phyloP scores from a whole-genome alignment of 306 rosid genomes.

The Cucumis hystrix region DNA sequence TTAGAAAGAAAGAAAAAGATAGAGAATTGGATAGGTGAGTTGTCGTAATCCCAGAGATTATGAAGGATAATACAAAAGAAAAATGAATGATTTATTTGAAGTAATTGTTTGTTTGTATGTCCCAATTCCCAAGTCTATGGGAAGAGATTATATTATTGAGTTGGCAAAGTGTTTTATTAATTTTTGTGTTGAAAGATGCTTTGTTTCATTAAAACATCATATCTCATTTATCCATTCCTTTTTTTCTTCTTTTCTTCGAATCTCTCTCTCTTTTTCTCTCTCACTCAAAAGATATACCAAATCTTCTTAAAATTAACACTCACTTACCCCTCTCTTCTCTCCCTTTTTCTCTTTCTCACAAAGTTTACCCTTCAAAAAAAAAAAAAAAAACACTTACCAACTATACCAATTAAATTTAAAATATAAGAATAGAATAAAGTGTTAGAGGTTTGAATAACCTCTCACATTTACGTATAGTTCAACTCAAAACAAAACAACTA shows the following conservation, averaged over 20 bases:
- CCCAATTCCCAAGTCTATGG: neutral
- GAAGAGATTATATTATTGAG: neutral
- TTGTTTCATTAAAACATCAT: constrained; percentile 41
- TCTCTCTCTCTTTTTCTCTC: neutral
- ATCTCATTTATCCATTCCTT: constrained; percentile 28
- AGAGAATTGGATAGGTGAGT: neutral
- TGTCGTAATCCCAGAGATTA: neutral
- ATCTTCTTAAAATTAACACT: neutral
- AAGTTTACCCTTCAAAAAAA: too few species aligned
- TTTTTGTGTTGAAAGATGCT: constrained; percentile 9
- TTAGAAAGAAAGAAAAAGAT: neutral
- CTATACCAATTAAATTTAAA: too few species aligned
- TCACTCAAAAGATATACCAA: neutral
- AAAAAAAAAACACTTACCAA: too few species aligned
- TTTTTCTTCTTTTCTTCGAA: neutral
- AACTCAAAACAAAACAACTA: too few species aligned
- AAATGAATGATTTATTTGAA: neutral
- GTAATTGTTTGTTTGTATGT: neutral
- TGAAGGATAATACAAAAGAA: neutral
- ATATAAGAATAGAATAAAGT: too few species aligned
- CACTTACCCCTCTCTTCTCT: neutral
- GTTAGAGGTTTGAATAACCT: too few species aligned
- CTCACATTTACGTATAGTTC: too few species aligned
- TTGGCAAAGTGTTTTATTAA: neutral
- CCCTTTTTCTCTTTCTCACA: too few species aligned